Conservation (phyloP, 139 green algal genomes). For the Monoraphidium neglectum region DNA sequence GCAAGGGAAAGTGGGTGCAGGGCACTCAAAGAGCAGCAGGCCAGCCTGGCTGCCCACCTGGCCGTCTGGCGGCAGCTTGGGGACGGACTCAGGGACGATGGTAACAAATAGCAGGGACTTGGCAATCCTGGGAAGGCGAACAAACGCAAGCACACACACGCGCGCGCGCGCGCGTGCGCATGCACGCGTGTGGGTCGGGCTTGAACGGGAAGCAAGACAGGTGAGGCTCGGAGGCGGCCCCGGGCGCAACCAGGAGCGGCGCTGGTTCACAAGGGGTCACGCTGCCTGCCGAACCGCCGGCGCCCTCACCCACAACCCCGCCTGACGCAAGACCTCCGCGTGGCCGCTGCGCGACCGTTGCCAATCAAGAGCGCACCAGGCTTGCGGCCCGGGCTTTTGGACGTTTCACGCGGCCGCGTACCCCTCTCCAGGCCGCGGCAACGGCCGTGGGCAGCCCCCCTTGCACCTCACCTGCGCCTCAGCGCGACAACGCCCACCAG, state of each 20-base stretch:
- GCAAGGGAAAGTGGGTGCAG: background rate
- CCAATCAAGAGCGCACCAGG: no score
- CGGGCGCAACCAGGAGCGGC: background rate
- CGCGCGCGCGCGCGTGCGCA: background rate
- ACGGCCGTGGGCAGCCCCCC: background rate
- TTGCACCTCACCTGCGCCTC: conserved; percentile 10
- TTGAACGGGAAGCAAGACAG: background rate
- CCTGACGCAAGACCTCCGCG: no score
- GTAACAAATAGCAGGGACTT: conserved; percentile 36
- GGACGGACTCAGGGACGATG: conserved; percentile 30
- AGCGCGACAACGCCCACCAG: conserved; percentile 34
- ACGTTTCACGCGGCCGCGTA: background rate
- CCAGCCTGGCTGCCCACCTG: background rate
- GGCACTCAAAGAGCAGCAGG: no score
- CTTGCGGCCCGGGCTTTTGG: no score
- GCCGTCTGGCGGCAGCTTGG: conserved; percentile 6
- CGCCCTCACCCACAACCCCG: no score
- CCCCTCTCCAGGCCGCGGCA: background rate
- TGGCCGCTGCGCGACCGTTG: no score
- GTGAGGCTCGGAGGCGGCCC: background rate
- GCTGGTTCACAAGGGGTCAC: no score
- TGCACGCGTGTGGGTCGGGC: no score
- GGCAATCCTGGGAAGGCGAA: conserved; percentile 19
- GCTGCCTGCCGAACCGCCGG: no score
- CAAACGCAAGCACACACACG: background rate